Evolutionary conservation across 768 basidiomycete species (phyloP), one percentile per base, ranked within the genome.

Genomic region (Lentinula edodes): DNA sequence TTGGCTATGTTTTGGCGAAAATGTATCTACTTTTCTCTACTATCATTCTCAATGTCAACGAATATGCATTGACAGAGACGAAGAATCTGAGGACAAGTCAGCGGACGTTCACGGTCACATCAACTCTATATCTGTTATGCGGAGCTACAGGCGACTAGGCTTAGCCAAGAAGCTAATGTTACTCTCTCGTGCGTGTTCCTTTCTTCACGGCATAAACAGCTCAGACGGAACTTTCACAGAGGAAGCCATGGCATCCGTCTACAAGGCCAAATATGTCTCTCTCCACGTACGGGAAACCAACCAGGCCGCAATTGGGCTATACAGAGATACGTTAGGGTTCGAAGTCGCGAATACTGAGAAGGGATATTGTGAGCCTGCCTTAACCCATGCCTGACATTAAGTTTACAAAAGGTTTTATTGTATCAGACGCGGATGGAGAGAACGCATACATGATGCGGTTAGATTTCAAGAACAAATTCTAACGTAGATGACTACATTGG

Each of bases 281-380:
- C 76, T 98, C 20, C 95, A 98, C 66, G 95, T 98, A 34, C 83
- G 96, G 51, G 91, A 93, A 74, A 93, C 93, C n/a, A 98, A 98
- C 70, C 86, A 90, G 60, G 93, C 95, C 0, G 95, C 96, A 0
- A 85, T 98, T 48, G 85, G 82, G 10, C 77, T 98, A 58, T 98
- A 98, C 72, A 83, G 86, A 52, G 95, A 96, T 68, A 88, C 91
- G 1, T 77, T 98, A 6, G 95, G 95, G 2, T 98, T 98, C 74
- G 83, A 88, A 20, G 89, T 96, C 5, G 87, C 87, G 45, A 85
- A 85, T 53, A 83, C 96, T 43, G 95, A 97, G 72, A 87, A 91
- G 72, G 87, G 85, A 64, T 98, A 98, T 67, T 98, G 95, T 96
- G 68, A 73, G 90, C 84, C 10, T 16, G 15, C 35, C 12, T 3